These are phyloP conservation scores for Xylaria sp. DNA, from an alignment of 2,329 filamentous ascomycete species.

Conservation along the genomic window DNA sequence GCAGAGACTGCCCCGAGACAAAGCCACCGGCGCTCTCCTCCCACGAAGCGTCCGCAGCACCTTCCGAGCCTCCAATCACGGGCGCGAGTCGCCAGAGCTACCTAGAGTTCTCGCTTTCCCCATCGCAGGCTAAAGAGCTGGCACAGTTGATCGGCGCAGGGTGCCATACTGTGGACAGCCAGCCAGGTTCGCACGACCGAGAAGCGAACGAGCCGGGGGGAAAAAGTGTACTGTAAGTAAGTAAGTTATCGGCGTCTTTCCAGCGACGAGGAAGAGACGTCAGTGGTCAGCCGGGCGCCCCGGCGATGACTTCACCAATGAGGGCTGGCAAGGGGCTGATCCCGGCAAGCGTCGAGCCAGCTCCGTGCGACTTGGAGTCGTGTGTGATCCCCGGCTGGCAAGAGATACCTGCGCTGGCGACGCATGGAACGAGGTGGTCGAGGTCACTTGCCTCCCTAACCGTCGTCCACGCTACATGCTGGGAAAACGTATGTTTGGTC, in stretches of 20 bases:
- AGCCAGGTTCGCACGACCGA: too few relatives aligned
- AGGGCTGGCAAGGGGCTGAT: constrained; percentile 20
- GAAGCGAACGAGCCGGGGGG: too few relatives aligned
- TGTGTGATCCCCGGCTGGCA: too few relatives aligned
- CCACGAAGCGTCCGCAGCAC: too few relatives aligned
- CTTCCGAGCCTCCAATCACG: too few relatives aligned
- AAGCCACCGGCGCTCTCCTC: neutral
- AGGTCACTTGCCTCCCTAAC: neutral
- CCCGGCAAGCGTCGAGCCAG: constrained; percentile 24
- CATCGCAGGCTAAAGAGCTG: neutral
- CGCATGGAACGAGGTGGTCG: neutral
- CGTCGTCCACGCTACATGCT: neutral
- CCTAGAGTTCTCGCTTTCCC: too few relatives aligned
- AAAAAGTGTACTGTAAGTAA: too few relatives aligned
- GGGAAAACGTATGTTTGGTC: neutral
- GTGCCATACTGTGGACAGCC: constrained; percentile 18
- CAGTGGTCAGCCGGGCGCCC: constrained; percentile 20
- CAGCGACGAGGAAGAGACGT: constrained; percentile 9
- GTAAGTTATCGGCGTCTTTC: too few relatives aligned
- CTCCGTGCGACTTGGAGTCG: too few relatives aligned
- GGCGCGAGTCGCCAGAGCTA: too few relatives aligned
- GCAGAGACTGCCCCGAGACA: neutral
- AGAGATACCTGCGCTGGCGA: neutral
- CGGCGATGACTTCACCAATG: constrained; percentile 39
- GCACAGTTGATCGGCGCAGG: neutral